These are phyloP conservation scores for Sporodiniella umbellata DNA, from an alignment of 371 early-diverging fungal genomes.

Conservation along the genomic window DNA sequence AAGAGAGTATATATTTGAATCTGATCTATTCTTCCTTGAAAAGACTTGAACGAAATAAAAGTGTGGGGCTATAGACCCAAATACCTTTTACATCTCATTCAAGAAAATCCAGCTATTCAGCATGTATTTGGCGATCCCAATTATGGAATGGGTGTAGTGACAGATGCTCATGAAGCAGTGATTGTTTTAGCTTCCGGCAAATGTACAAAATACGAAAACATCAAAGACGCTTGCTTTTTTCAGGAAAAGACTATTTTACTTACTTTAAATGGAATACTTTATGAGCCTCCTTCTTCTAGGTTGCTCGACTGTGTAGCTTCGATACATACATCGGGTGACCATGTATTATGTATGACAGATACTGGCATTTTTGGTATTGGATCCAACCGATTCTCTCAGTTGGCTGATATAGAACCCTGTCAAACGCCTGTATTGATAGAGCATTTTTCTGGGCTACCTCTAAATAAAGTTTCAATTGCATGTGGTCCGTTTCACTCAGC, in stretches of 20 bases:
- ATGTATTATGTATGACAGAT: constrained; percentile 24
- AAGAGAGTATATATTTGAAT: neutral
- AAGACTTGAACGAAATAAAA: constrained; percentile 13
- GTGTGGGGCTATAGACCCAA: constrained; percentile 29
- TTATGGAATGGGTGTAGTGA: constrained; percentile 18
- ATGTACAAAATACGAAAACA: neutral
- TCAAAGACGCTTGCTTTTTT: constrained; percentile 10
- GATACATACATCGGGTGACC: constrained; percentile 23
- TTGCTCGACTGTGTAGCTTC: constrained; percentile 5
- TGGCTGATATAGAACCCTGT: constrained; percentile 18
- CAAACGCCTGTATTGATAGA: constrained; percentile 15
- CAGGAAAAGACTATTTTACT: constrained; percentile 10
- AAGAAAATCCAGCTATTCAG: neutral
- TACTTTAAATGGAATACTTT: neutral
- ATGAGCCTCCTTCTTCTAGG: neutral
- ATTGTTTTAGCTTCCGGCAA: neutral
- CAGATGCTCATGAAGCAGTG: constrained; percentile 5
- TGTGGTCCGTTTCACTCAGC: constrained; percentile 44
- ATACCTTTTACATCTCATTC: neutral
- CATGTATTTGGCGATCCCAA: constrained; percentile 24
- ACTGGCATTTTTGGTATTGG: constrained; percentile 30
- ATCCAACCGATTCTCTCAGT: constrained; percentile 39
- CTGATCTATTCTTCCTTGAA: neutral
- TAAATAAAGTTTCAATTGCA: constrained; percentile 1
- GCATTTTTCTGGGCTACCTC: constrained; percentile 27